Percentiles rank a stretch among this genome's conserved stretches.
Conservation (phyloP, 345 rosid species). For the Gossypium arboreum region DNA sequence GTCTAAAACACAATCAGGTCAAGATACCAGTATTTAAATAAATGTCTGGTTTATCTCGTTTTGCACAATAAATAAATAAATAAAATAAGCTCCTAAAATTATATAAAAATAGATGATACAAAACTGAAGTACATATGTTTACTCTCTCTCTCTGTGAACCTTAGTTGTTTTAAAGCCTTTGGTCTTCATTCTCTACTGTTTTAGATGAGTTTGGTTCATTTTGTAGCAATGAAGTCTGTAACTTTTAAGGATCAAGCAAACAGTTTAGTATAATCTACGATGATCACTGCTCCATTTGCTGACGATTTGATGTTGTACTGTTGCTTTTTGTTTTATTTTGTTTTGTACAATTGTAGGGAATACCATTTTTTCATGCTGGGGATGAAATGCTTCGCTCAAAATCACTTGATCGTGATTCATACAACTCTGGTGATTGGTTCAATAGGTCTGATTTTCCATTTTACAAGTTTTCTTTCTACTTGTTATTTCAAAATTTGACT, state of each 20-base stretch:
- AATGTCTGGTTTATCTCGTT: background rate
- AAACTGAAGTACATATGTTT: background rate
- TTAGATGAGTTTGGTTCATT: background rate
- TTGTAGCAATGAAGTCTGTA: background rate
- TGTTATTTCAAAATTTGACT: background rate
- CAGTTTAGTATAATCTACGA: background rate
- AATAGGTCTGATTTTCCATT: slow-evolving; percentile 54
- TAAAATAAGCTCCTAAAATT: background rate
- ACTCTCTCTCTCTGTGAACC: background rate
- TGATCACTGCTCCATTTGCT: background rate
- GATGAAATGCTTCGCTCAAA: slow-evolving; percentile 95
- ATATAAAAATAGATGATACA: background rate
- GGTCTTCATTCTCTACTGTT: background rate
- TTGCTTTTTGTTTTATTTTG: background rate
- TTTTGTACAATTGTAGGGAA: slow-evolving; percentile 46
- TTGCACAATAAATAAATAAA: background rate
- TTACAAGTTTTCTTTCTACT: slow-evolving; percentile 4
- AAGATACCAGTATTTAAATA: background rate
- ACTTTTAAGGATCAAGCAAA: background rate
- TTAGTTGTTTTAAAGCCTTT: background rate
- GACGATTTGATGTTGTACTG: background rate
- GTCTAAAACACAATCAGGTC: background rate
- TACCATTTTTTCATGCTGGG: slow-evolving; percentile 92
- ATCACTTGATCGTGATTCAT: slow-evolving; percentile 95
- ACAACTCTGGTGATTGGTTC: slow-evolving; percentile 98